These are phyloP conservation scores for Ambrosia artemisiifolia DNA, from an alignment of 129 eudicot genomes.

Conservation along the genomic window DNA sequence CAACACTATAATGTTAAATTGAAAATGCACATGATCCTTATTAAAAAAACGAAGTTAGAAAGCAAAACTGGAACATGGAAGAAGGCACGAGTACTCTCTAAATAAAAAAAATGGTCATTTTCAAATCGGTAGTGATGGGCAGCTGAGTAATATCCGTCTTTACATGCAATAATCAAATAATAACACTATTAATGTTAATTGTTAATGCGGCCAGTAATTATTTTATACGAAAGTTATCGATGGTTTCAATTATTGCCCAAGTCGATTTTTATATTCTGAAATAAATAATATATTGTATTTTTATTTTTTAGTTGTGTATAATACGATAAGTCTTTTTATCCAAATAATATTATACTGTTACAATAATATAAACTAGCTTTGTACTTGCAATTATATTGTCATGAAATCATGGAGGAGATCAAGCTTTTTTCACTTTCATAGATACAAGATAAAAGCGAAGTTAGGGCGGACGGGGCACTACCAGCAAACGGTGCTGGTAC, in stretches of 20 bases:
- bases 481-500: no score
- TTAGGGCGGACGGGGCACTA: no score
- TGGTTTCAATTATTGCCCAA: slow-evolving; percentile 26
- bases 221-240: slow-evolving; percentile 7
- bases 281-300: not conserved
- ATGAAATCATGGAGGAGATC: no score
- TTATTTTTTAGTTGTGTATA: not conserved
- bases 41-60: not conserved
- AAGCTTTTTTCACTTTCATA: no score
- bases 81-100: not conserved
- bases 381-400: not conserved
- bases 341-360: not conserved
- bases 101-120: not conserved
- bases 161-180: not conserved
- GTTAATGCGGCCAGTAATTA: slow-evolving; percentile 17
- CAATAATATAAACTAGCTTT: not conserved
- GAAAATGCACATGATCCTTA: not conserved
- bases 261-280: not conserved
- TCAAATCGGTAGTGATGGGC: slow-evolving; percentile 14
- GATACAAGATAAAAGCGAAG: no score
- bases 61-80: not conserved
- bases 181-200: slow-evolving; percentile 10
- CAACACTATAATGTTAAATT: not conserved
- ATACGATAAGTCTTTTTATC: not conserved
- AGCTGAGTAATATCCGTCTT: slow-evolving; percentile 7